Evolutionary conservation across 306 rosid species (phyloP), one percentile per base, ranked within the genome.

Genomic region (Coriaria nepalensis): DNA sequence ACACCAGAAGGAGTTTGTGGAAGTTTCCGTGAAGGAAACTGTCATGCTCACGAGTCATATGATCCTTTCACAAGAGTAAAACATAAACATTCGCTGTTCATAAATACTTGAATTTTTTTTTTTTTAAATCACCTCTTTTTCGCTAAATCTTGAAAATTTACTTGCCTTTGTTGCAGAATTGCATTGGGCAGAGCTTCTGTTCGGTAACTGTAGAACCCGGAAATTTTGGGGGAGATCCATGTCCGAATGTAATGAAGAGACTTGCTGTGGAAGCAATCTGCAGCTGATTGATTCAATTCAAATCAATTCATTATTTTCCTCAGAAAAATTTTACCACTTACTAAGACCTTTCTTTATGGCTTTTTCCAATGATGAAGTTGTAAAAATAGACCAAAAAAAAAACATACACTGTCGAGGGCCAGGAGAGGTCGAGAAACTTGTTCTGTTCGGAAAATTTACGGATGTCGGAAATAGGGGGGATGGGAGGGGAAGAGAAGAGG

Each of bases 181-280:
- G 96, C 72, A 46, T 92, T 40, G 98, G 98, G 35, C 95, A 68
- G 59, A 85, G 60, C 71, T 69, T 66, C 34, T 92, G 96, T 68
- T 48, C 84, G 6, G 93, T 92, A 47, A 79, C 86, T 5, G 94
- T 77, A 9, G 71, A 76, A 13, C 87, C 94, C 9, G 93, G 79
- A 51, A 67, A 65, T 40, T 92, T 92, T 40, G 98, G 98, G 63
- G 98, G 98, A 39, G 98, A 85, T 76, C 96, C 98, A 43, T 90
- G 98, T 63, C 94, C 94, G 29, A 75, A 59, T 48, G 83, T 90
- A 36, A 90, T 85, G 92, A 90, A 90, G 81, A 85, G 79, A 52
- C 98, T 90, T 57, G 64, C 95, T 0, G 96, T 85, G 51, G 94
- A 92, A 20, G 94, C 86, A 49, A 59, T 92, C 42, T 92, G 98